Conservation (phyloP, 148 eudicot genomes). For the Gaultheria prostrata region DNA sequence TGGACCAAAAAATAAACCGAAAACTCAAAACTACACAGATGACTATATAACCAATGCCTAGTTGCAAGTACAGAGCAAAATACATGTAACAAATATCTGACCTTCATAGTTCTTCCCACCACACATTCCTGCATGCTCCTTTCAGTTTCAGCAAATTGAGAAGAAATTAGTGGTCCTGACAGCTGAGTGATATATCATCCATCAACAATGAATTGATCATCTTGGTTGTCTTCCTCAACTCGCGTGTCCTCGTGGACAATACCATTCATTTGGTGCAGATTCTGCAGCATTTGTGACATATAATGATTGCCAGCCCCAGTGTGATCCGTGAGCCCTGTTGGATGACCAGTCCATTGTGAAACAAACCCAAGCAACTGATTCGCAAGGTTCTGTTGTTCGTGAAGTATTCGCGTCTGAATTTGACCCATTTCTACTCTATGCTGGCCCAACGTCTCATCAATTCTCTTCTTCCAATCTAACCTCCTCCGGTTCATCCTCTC, state of each 20-base stretch:
- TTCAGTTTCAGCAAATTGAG: background rate
- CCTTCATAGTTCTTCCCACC: constrained; percentile 15
- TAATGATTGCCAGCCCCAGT: constrained; percentile 69
- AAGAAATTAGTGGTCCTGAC: background rate
- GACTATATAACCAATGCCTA: constrained; percentile 15
- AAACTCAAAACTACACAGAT: background rate
- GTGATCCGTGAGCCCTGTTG: constrained; percentile 72
- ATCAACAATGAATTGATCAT: constrained; percentile 89
- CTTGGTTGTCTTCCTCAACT: constrained; percentile 80
- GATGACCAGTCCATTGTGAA: constrained; percentile 88
- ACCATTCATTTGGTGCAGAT: constrained; percentile 74
- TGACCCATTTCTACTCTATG: constrained; percentile 77
- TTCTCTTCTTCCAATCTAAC: constrained; percentile 70
- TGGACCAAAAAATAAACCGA: background rate
- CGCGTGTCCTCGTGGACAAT: constrained; percentile 74
- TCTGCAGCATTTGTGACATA: constrained; percentile 85
- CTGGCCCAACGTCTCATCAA: constrained; percentile 66
- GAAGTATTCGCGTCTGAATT: constrained; percentile 69
- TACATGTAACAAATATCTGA: background rate
- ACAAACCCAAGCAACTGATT: constrained; percentile 70
- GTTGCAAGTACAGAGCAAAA: constrained; percentile 6
- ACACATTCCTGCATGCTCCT: background rate
- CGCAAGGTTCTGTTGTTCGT: constrained; percentile 80
- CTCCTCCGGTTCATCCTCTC: constrained; percentile 68
- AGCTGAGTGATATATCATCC: constrained; percentile 30